These are phyloP conservation scores for Saccharomycopsis sp. DNA, from an alignment of 805 yeast species.

Conservation along the genomic window DNA sequence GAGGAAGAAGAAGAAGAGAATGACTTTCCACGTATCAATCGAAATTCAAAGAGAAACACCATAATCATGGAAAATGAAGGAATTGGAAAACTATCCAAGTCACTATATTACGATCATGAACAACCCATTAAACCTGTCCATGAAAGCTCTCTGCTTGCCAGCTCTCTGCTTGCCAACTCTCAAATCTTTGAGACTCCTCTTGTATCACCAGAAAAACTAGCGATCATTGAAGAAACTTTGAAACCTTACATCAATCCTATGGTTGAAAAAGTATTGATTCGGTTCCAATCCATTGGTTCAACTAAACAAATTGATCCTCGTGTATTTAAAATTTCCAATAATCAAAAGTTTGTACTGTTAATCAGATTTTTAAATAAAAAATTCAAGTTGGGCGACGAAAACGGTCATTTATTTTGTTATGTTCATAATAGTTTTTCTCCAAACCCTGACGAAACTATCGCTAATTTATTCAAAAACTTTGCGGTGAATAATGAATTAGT, in stretches of 20 bases:
- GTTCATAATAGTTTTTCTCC: conserved; percentile 37
- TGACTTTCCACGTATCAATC: too few relatives aligned
- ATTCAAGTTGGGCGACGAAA: conserved; percentile 22
- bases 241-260: conserved; percentile 1
- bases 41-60: too few relatives aligned
- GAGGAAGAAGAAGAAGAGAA: too few relatives aligned
- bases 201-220: conserved; percentile 2
- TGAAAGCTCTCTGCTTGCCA: too few relatives aligned
- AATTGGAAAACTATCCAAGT: too few relatives aligned
- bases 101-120: too few relatives aligned
- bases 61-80: too few relatives aligned
- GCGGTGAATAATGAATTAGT: conserved; percentile 30
- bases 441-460: conserved; percentile 33
- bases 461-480: conserved; percentile 29
- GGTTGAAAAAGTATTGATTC: conserved; percentile 9
- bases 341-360: conserved; percentile 37
- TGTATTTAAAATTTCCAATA: conserved; percentile 37
- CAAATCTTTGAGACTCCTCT: conserved; percentile 7
- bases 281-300: conserved; percentile 55
- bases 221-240: conserved; percentile 3
- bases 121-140: too few relatives aligned
- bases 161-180: too few relatives aligned
- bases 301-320: conserved; percentile 39
- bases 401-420: conserved; percentile 29
- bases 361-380: conserved; percentile 34